phyloP scores from a whole-genome alignment of 305 asterid genomes.

The Rubia occidens region DNA sequence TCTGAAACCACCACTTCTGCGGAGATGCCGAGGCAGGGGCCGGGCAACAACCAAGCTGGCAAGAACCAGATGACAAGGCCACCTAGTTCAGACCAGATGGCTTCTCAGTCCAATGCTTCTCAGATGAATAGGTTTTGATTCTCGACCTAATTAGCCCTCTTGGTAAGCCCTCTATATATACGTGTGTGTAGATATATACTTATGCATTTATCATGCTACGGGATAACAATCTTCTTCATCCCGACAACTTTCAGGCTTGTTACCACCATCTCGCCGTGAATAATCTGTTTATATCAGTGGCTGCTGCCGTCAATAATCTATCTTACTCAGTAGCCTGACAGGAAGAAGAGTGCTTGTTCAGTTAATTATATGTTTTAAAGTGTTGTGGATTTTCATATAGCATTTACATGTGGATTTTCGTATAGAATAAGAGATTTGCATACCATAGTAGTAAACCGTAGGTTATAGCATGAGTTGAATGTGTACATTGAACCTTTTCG shows the following conservation, averaged over 20 bases:
- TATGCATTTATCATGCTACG: not conserved
- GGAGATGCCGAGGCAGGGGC: conserved; percentile 46
- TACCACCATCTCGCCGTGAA: not conserved
- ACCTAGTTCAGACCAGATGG: conserved; percentile 20
- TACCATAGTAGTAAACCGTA: not conserved
- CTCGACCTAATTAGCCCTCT: not conserved
- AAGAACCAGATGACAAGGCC: conserved; percentile 16
- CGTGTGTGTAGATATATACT: not conserved
- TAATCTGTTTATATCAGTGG: not conserved
- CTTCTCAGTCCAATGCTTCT: conserved; percentile 13
- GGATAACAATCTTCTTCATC: not conserved
- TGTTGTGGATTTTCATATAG: not conserved
- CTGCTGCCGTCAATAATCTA: not conserved
- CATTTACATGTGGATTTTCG: not conserved
- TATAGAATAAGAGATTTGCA: not conserved
- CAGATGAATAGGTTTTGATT: conserved; percentile 19
- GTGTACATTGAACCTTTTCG: not conserved
- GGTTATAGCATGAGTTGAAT: conserved; percentile 3
- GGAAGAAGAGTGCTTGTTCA: conserved; percentile 4
- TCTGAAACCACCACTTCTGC: conserved; percentile 38
- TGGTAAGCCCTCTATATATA: conserved; percentile 1
- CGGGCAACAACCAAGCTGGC: conserved; percentile 41
- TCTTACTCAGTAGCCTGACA: conserved; percentile 7
- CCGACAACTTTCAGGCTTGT: not conserved
- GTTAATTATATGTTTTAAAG: not conserved